Percentiles rank a stretch among this genome's conserved stretches.
Conservation (phyloP, 2,329 filamentous ascomycete species). For the Fusarium hostae region DNA sequence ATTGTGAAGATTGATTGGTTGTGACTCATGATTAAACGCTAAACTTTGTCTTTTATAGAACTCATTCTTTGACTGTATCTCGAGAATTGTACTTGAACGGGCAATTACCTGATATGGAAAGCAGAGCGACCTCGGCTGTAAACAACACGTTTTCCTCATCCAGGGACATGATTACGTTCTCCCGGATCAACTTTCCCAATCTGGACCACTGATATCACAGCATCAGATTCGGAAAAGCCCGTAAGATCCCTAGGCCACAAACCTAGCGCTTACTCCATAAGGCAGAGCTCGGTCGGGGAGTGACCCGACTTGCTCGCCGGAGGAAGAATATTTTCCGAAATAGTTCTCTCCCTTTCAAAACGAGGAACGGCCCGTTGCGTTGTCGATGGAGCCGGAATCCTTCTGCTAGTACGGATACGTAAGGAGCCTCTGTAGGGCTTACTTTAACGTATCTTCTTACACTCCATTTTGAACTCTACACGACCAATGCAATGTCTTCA, state of each 20-base stretch:
- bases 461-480: neutral
- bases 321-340: neutral
- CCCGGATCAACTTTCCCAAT: neutral
- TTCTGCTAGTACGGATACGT: neutral
- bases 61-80: too few relatives aligned
- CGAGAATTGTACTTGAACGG: neutral
- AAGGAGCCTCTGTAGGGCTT: neutral
- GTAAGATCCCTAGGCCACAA: neutral
- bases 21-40: too few relatives aligned
- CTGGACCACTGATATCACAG: neutral
- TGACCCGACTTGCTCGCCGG: neutral
- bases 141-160: neutral
- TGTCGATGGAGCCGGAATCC: neutral
- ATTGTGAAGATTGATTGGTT: neutral
- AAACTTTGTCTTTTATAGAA: neutral
- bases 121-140: neutral
- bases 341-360: neutral
- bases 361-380: neutral
- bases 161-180: neutral
- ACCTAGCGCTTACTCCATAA: neutral
- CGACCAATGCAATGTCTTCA: neutral
- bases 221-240: neutral
- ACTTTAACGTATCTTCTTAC: fast-evolving
- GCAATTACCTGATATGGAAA: neutral
- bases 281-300: neutral